Evolutionary conservation across 148 eudicot species (phyloP).

Genomic region (Amaranthus hypochondriacus): DNA sequence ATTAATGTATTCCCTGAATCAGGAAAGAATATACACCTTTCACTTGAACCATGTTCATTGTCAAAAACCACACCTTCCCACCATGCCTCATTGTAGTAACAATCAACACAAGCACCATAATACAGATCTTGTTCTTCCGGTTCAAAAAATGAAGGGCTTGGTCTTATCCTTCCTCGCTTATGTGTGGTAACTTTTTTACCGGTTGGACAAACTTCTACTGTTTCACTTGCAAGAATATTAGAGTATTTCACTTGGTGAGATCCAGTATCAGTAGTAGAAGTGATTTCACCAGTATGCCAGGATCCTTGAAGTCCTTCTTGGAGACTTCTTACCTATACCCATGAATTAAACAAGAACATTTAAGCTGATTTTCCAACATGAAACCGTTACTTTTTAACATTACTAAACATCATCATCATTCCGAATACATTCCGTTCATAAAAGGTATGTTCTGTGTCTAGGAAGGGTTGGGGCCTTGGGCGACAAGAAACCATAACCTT

Average conservation of each 20-base stretch:
- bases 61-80: conserved; percentile 98
- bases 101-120: conserved; percentile 79
- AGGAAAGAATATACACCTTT: conserved; percentile 70
- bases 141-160: conserved; percentile 33
- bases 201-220: conserved; percentile 33
- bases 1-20: conserved; percentile 68
- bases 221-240: conserved; percentile 39
- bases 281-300: conserved; percentile 69
- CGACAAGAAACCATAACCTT: neutral
- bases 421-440: neutral
- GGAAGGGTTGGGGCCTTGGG: no score
- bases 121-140: conserved; percentile 20
- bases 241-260: conserved; percentile 44
- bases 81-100: conserved; percentile 66
- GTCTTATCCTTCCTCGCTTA: conserved; percentile 53
- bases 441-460: no score
- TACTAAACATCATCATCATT: neutral
- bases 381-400: neutral
- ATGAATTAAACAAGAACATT: neutral
- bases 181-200: conserved; percentile 28
- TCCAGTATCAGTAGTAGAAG: conserved; percentile 14
- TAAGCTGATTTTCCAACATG: neutral
- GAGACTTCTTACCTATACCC: conserved; percentile 64
- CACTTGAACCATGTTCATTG: conserved; percentile 30
- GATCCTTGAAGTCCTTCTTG: conserved; percentile 82